These are phyloP conservation scores for Hymenoscyphus scutula DNA, from an alignment of 2,329 filamentous ascomycete genomes.

Conservation along the genomic window DNA sequence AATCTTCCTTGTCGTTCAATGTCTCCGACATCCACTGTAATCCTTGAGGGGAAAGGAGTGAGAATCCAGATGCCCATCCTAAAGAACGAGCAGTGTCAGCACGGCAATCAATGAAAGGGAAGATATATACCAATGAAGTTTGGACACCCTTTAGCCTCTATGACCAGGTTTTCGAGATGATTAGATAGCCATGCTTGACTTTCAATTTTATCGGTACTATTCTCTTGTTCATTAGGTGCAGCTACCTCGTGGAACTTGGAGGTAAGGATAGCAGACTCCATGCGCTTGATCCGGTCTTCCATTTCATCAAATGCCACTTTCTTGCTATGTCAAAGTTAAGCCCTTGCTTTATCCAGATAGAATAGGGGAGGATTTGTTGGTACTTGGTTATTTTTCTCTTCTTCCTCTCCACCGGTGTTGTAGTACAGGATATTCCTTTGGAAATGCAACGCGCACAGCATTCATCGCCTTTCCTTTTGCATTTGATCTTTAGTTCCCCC, in stretches of 20 bases:
- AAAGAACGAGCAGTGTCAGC: slow-evolving; percentile 9
- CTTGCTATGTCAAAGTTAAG: slow-evolving; percentile 16
- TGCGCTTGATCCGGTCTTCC: slow-evolving; percentile 29
- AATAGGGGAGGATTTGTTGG: background rate
- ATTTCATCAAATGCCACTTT: slow-evolving; percentile 22
- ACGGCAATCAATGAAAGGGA: no score
- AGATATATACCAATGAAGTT: slow-evolving; percentile 27
- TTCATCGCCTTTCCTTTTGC: slow-evolving; percentile 22
- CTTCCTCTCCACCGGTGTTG: slow-evolving; percentile 29
- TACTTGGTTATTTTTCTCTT: slow-evolving; percentile 27
- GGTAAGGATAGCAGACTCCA: slow-evolving; percentile 27
- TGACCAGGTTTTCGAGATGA: slow-evolving; percentile 25
- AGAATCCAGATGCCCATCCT: slow-evolving; percentile 30
- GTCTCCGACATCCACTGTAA: slow-evolving; percentile 28
- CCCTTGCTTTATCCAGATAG: background rate
- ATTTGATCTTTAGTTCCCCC: slow-evolving; percentile 24
- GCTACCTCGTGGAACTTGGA: slow-evolving; percentile 18
- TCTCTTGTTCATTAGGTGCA: slow-evolving; percentile 12
- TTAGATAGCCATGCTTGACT: slow-evolving; percentile 22
- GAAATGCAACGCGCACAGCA: slow-evolving; percentile 25
- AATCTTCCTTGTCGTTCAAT: slow-evolving; percentile 17
- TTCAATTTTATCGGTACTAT: slow-evolving; percentile 22
- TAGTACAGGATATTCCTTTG: slow-evolving; percentile 25
- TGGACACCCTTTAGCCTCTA: slow-evolving; percentile 20
- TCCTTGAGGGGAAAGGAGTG: slow-evolving; percentile 29